Evolutionary conservation across 1,139 yeast genomes (phyloP).

Genomic region (Saccharomyces hybrid): DNA sequence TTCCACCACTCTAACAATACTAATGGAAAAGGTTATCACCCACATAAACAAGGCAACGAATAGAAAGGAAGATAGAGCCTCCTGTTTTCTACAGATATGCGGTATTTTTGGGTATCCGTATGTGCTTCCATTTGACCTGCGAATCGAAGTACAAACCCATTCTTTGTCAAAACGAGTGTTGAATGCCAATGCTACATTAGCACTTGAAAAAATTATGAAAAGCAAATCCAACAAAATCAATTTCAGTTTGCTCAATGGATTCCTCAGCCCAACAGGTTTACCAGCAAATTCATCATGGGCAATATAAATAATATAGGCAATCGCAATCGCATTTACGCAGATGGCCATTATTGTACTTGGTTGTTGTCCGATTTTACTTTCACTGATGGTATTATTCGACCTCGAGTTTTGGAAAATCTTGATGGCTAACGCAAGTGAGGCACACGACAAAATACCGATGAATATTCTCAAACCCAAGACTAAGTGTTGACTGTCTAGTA

Average conservation of each 20-base stretch:
- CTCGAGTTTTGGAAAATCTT: conserved; percentile 49
- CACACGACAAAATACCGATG: conserved; percentile 52
- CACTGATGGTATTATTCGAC: conserved; percentile 21
- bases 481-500: conserved; percentile 69
- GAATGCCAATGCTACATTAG: conserved; percentile 78
- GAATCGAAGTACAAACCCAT: conserved; percentile 62
- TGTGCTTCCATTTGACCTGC: conserved; percentile 11
- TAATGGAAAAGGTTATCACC: conserved; percentile 79
- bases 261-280: conserved; percentile 68
- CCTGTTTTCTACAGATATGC: conserved; percentile 68
- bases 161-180: conserved; percentile 70
- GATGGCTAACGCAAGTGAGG: conserved; percentile 64
- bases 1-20: conserved; percentile 77
- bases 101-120: conserved; percentile 27
- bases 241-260: conserved; percentile 74
- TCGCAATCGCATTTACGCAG: conserved; percentile 71
- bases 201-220: conserved; percentile 85
- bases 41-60: conserved; percentile 70
- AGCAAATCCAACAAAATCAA: conserved; percentile 69
- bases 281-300: conserved; percentile 88
- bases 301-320: conserved; percentile 70
- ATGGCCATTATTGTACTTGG: conserved; percentile 91
- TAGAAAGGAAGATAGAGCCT: conserved; percentile 69
- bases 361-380: conserved; percentile 55
- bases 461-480: conserved; percentile 70